A percentile compares a stretch with the other conserved stretches of the same genome.
These are phyloP conservation scores for Artemisia argyi DNA, from an alignment of 129 eudicot species.

Conservation along the genomic window DNA sequence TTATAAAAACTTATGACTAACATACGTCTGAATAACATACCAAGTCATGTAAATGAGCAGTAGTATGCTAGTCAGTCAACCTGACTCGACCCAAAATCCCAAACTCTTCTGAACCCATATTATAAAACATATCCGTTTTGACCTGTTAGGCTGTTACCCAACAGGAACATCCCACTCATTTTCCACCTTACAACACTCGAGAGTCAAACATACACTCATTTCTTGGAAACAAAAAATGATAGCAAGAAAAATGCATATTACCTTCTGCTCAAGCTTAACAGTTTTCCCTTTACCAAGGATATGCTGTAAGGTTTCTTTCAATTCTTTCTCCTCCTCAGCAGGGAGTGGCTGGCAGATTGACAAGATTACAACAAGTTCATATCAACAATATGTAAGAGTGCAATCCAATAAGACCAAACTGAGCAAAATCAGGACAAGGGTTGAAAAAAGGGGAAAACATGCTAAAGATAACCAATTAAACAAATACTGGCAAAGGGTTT, in stretches of 20 bases:
- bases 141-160: neutral
- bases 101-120: neutral
- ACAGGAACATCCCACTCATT: neutral
- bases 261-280: slow-evolving; percentile 84
- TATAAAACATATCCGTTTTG: neutral
- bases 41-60: neutral
- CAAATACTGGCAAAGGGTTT: neutral
- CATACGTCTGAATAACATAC: no score
- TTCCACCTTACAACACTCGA: neutral
- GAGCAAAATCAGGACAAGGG: neutral
- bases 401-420: neutral
- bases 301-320: slow-evolving; percentile 74
- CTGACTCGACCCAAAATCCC: neutral
- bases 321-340: slow-evolving; percentile 78
- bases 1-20: no score
- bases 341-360: slow-evolving; percentile 71
- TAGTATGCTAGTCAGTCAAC: neutral
- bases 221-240: neutral
- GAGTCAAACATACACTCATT: neutral
- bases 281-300: slow-evolving; percentile 84
- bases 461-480: slow-evolving; percentile 14
- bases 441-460: neutral
- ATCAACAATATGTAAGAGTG: slow-evolving; percentile 4
- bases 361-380: slow-evolving; percentile 16
- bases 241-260: slow-evolving; percentile 20